Percentiles rank a stretch among this genome's conserved stretches.
phyloP scores from a whole-genome alignment of 345 rosid species.

The Mallotus nudiflorus region DNA sequence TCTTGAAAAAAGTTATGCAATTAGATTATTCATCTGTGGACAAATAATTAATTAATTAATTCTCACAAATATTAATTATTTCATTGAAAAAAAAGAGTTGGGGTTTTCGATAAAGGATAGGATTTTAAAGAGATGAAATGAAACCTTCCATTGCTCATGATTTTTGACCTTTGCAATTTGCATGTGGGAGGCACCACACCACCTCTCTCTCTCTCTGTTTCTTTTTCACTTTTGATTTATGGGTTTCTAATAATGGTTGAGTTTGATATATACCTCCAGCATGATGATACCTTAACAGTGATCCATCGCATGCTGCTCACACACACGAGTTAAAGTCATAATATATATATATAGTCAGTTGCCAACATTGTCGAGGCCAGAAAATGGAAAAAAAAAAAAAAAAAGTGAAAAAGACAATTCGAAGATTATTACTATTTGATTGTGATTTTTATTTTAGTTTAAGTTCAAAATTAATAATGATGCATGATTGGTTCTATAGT shows the following conservation, averaged over 20 bases:
- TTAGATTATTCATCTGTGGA: too few species aligned
- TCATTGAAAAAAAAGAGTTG: too few species aligned
- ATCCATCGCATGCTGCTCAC: too few species aligned
- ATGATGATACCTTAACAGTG: not conserved
- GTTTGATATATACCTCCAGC: not conserved
- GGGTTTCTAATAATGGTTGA: not conserved
- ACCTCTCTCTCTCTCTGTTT: not conserved
- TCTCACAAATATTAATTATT: too few species aligned
- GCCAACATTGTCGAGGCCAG: too few species aligned
- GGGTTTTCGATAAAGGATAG: not conserved
- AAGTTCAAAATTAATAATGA: not conserved
- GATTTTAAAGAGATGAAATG: not conserved
- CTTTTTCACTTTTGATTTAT: not conserved
- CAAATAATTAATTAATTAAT: too few species aligned
- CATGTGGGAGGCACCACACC: conserved; percentile 1
- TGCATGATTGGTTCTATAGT: too few species aligned
- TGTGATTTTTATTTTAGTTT: not conserved
- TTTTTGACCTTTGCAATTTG: not conserved
- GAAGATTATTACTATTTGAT: not conserved
- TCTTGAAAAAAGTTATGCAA: too few species aligned
- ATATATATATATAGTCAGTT: too few species aligned
- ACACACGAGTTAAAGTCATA: too few species aligned
- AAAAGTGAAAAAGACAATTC: conserved; percentile 1
- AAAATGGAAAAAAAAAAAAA: too few species aligned
- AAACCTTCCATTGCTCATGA: not conserved